Percentiles rank a stretch among this genome's conserved stretches.
phyloP scores from a whole-genome alignment of 208 protist species.

The Entamoeba moshkovskii region DNA sequence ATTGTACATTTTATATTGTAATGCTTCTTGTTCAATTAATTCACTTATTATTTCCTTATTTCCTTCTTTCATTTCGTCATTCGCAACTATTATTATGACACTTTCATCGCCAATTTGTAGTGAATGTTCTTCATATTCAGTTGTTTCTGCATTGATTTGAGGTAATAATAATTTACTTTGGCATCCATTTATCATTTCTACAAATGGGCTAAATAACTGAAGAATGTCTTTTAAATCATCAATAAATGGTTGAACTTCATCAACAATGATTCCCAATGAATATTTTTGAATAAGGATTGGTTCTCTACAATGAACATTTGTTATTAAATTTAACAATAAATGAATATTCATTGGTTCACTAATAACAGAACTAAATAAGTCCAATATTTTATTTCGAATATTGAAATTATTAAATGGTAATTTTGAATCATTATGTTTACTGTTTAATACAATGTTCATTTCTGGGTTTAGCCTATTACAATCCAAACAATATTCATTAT shows the following conservation, averaged over 20 bases:
- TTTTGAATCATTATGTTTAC: not conserved
- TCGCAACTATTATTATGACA: not conserved
- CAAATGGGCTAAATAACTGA: not conserved
- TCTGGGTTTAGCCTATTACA: not conserved
- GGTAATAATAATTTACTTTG: not conserved
- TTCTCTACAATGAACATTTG: not conserved
- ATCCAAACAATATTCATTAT: not conserved
- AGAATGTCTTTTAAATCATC: not conserved
- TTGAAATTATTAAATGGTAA: not conserved
- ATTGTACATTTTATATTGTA: not conserved
- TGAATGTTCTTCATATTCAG: not conserved
- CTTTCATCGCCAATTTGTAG: not conserved
- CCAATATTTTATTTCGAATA: not conserved
- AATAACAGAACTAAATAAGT: not conserved
- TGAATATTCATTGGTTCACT: not conserved
- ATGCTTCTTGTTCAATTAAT: not conserved
- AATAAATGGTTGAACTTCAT: not conserved
- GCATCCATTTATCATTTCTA: not conserved
- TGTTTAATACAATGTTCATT: not conserved
- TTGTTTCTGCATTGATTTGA: not conserved
- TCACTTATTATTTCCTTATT: not conserved
- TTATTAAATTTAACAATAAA: not conserved
- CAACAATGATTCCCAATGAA: not conserved
- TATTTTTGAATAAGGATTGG: not conserved
- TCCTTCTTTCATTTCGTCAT: not conserved